These are phyloP conservation scores for Claviceps sp. DNA, from an alignment of 2,329 filamentous ascomycete species.

Conservation along the genomic window DNA sequence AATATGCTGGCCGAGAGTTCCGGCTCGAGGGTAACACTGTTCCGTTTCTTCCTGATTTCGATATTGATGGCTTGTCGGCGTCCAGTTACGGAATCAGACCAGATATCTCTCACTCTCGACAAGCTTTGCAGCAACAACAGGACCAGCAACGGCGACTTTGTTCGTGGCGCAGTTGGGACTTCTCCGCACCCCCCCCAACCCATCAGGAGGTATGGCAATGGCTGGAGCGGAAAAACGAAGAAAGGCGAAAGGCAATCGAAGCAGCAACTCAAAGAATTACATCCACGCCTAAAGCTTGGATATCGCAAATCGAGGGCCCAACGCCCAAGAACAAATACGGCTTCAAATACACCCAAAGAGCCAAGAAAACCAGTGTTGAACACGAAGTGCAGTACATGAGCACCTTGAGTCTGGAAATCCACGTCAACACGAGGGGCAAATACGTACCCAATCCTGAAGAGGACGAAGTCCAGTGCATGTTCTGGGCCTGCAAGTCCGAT, in stretches of 20 bases:
- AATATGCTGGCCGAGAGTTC: slow-evolving; percentile 84
- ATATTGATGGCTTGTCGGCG: slow-evolving; percentile 42
- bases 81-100: slow-evolving; percentile 42
- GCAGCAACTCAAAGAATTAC: slow-evolving; percentile 9
- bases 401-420: slow-evolving; percentile 84
- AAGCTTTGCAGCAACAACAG: slow-evolving; percentile 35
- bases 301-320: slow-evolving; percentile 81
- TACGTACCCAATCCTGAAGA: slow-evolving; percentile 80
- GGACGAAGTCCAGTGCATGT: slow-evolving; percentile 77
- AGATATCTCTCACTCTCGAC: slow-evolving; percentile 33
- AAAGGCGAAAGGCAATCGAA: slow-evolving; percentile 9
- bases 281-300: slow-evolving; percentile 21
- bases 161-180: slow-evolving; percentile 56
- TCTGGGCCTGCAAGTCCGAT: slow-evolving; percentile 79
- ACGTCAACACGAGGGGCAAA: slow-evolving; percentile 73
- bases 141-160: slow-evolving; percentile 37
- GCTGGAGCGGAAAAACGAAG: slow-evolving; percentile 31
- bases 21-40: slow-evolving; percentile 61
- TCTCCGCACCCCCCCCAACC: slow-evolving; percentile 56
- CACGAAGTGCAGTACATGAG: slow-evolving; percentile 92
- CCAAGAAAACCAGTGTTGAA: slow-evolving; percentile 60
- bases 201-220: slow-evolving; percentile 57
- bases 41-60: slow-evolving; percentile 70
- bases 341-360: slow-evolving; percentile 74
- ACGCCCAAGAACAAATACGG: slow-evolving; percentile 73